Conservation (phyloP, 2,329 filamentous ascomycete species). For the Trichoderma atroviride region DNA sequence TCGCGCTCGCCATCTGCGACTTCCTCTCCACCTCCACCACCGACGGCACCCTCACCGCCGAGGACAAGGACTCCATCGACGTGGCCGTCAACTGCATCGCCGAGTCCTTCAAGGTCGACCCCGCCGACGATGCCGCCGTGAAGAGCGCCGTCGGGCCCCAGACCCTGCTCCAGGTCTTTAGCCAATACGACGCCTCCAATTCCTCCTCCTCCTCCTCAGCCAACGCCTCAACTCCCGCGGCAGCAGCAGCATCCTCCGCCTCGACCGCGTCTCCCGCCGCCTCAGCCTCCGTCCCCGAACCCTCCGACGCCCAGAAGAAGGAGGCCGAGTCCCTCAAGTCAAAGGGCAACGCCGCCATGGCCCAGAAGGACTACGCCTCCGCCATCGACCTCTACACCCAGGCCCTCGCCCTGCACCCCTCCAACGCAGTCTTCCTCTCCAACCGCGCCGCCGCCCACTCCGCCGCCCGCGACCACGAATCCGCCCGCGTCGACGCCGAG, state of each 20-base stretch:
- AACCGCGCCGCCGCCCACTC: conserved; percentile 96
- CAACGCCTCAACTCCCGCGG: conserved; percentile 41
- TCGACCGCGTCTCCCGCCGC: conserved; percentile 39
- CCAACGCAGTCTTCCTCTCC: conserved; percentile 94
- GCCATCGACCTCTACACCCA: conserved; percentile 89
- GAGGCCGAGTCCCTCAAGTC: conserved; percentile 88
- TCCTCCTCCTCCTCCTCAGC: conserved; percentile 40
- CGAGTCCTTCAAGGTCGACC: conserved; percentile 93
- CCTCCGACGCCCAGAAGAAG: conserved; percentile 65
- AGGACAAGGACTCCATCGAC: conserved; percentile 92
- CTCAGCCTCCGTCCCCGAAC: conserved; percentile 29
- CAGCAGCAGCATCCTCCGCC: conserved; percentile 52
- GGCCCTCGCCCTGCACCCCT: conserved; percentile 77
- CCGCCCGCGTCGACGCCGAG: conserved; percentile 85
- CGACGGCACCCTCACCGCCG: conserved; percentile 84
- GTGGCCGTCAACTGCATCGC: conserved; percentile 92
- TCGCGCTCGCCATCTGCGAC: conserved; percentile 95
- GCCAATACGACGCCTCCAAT: conserved; percentile 76
- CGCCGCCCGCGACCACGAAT: conserved; percentile 79
- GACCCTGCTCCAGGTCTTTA: conserved; percentile 88
- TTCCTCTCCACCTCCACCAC: conserved; percentile 83
- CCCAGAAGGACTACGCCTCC: conserved; percentile 80
- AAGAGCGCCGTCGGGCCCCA: conserved; percentile 80
- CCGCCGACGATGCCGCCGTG: conserved; percentile 72
- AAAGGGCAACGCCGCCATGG: conserved; percentile 92